phyloP scores from a whole-genome alignment of 495 filamentous ascomycete genomes.

The Pseudoneurospora amorphoporcata region DNA sequence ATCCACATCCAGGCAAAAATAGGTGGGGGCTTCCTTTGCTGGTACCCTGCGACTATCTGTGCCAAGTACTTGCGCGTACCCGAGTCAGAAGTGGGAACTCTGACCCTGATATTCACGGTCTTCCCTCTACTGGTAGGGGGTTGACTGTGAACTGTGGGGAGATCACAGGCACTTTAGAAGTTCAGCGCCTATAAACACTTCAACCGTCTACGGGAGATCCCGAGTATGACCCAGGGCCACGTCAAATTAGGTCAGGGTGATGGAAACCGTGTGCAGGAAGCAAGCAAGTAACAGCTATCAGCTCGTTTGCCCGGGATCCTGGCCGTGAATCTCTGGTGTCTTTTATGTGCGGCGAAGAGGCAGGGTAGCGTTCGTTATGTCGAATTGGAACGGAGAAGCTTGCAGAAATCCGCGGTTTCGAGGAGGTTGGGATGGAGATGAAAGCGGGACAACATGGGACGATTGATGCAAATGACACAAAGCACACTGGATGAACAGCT shows the following conservation, averaged over 20 bases:
- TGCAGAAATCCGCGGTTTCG: background rate
- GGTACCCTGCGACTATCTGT: constrained; percentile 16
- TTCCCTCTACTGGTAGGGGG: background rate
- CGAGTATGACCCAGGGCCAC: background rate
- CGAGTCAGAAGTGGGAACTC: background rate
- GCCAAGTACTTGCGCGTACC: constrained; percentile 1
- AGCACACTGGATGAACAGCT: background rate
- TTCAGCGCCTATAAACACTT: background rate
- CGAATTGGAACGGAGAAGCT: background rate
- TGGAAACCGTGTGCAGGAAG: background rate
- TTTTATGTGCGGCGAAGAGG: background rate
- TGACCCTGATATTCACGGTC: background rate
- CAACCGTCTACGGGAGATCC: background rate
- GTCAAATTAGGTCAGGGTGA: background rate
- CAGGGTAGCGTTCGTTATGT: background rate
- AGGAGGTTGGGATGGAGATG: background rate
- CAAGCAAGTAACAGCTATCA: background rate
- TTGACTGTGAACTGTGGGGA: background rate
- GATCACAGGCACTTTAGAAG: background rate
- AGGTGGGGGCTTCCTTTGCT: constrained; percentile 2
- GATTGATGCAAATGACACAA: background rate
- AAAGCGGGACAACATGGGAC: background rate
- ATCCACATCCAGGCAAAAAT: constrained; percentile 20
- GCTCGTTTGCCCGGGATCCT: background rate
- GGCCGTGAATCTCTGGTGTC: background rate